Evolutionary conservation across 805 yeast species (phyloP).

Genomic region (Metschnikowia henanensis): DNA sequence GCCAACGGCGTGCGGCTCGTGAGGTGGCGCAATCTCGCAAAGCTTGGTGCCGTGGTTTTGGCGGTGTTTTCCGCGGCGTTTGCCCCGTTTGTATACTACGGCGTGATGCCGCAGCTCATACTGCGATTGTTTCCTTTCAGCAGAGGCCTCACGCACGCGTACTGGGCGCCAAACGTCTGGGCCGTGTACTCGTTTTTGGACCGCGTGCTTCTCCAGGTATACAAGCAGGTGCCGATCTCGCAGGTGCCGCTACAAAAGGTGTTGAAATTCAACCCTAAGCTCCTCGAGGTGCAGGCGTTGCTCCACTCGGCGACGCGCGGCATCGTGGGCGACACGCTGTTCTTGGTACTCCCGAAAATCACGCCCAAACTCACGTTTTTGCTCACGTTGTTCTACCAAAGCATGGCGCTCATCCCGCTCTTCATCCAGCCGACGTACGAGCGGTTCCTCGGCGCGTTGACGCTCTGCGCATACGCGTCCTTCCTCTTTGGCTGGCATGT

Average conservation of each 20-base stretch:
- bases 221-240: slow-evolving; percentile 34
- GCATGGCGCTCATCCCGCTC: slow-evolving; percentile 73
- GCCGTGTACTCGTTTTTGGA: slow-evolving; percentile 87
- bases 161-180: slow-evolving; percentile 99
- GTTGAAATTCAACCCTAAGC: slow-evolving; percentile 46
- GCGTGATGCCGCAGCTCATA: slow-evolving; percentile 63
- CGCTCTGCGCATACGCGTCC: slow-evolving; percentile 88
- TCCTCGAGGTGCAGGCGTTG: slow-evolving; percentile 33
- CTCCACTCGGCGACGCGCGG: slow-evolving; percentile 66
- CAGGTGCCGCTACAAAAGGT: slow-evolving; percentile 29
- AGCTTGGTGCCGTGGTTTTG: slow-evolving; percentile 64
- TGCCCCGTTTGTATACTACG: slow-evolving; percentile 69
- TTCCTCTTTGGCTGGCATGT: slow-evolving; percentile 98
- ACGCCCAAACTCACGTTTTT: slow-evolving; percentile 76
- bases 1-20: slow-evolving; percentile 36
- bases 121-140: slow-evolving; percentile 87
- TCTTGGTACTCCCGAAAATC: slow-evolving; percentile 77
- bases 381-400: slow-evolving; percentile 81
- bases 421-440: slow-evolving; percentile 67
- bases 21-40: slow-evolving; percentile 57
- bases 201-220: slow-evolving; percentile 56
- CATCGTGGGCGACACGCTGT: slow-evolving; percentile 86
- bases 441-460: slow-evolving; percentile 79
- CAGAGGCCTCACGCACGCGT: slow-evolving; percentile 94
- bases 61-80: slow-evolving; percentile 66